A percentile compares a stretch with the other conserved stretches of the same genome.
Conservation (phyloP, 2,329 filamentous ascomycete species). For the Colletotrichum sp. region DNA sequence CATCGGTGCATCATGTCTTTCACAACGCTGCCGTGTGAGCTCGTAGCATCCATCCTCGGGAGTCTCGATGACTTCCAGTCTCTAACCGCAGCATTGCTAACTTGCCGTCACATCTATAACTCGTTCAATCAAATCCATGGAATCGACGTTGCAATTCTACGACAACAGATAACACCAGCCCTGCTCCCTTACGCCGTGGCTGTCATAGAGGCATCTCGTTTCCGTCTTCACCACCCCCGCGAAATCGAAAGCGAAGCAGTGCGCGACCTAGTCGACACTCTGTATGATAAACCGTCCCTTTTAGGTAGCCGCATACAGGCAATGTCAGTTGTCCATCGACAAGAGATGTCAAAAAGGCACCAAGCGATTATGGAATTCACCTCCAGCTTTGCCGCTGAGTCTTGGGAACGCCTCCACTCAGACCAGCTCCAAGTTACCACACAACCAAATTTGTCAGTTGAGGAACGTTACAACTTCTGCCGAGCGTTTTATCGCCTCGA, state of each 20-base stretch:
- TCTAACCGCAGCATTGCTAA: background rate
- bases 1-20: background rate
- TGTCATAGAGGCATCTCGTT: background rate
- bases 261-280: background rate
- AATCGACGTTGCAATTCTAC: background rate
- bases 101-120: background rate
- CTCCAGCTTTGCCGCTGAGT: background rate
- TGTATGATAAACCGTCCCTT: background rate
- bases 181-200: background rate
- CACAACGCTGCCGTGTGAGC: background rate
- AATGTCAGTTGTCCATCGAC: background rate
- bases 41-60: background rate
- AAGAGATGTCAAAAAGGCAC: background rate
- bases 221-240: background rate
- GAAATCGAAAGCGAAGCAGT: background rate
- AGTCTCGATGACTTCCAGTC: background rate
- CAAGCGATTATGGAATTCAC: background rate
- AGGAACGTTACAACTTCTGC: background rate
- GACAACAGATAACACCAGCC: background rate
- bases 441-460: background rate
- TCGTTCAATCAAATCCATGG: background rate
- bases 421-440: background rate
- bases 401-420: background rate
- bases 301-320: background rate
- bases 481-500: background rate